Base-by-base conservation (phyloP, 2,329 filamentous ascomycete species). In the Grosmannia penicillata region DNA sequence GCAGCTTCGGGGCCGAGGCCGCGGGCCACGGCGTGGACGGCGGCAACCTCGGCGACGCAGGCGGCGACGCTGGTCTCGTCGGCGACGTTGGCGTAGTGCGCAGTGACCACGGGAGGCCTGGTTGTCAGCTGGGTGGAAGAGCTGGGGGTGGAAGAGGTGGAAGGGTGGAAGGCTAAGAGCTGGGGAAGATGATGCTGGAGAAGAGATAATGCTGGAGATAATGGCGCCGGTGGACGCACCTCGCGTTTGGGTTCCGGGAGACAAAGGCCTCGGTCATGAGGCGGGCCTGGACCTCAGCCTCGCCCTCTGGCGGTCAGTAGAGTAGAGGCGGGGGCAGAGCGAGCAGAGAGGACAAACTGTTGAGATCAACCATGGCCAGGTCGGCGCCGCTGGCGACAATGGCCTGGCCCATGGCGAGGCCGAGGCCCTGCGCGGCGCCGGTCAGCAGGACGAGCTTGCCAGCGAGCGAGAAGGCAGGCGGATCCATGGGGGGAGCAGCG, bases 311-410 rank as follows among this genome's bases (percentile, higher is more conserved):
- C 3, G 9, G 11, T 24, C 8, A 11, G 33, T 21, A 30, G 28
- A 18, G 14, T 2, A 26, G 13, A 29, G 24, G 15, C 15, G 4
- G 30, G 15, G 15, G 33, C 17, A 14, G 9, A 15, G 5, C 23
- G 25, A 15, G 6, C 28, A 23, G 26, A 25, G 6, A 10, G 4
- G 25, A 33, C 48, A 60, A 8, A 89, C 83, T 81, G 62, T 96
- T 94, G 63, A 95, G 66, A 57, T 96, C 89, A 29, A 95, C 85
- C 58, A 96, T 82, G 30, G 89, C 89, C 45, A 95, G 69, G 56
- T 93, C 79, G 9, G 84, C 82, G 37, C 89, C 89, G 38, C 82
- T 91, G 38, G 84, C 78, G 38, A 94, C 82, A 59, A 94, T 74
- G 33, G 82, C 86, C 63, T 94, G 86, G 37, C 81, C 82, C 82